Conservation (phyloP, 2,329 filamentous ascomycete genomes). For the Pezicula carpinea region DNA sequence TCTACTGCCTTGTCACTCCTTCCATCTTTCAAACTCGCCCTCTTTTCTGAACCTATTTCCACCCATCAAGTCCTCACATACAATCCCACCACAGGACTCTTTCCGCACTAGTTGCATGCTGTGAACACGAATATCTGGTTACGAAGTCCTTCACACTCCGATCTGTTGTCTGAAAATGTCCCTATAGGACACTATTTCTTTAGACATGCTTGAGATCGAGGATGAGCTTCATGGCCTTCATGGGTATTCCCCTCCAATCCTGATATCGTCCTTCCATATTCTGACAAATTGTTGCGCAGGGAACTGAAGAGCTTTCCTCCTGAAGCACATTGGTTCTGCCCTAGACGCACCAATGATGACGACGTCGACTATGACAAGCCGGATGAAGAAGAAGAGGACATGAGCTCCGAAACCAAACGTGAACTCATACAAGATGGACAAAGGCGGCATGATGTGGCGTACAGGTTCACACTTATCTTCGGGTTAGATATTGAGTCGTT, state of each 20-base stretch:
- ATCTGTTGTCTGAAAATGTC: constrained; percentile 7
- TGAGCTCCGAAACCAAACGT: constrained; percentile 46
- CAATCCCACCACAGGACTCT: too few species aligned
- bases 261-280: neutral
- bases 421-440: constrained; percentile 50
- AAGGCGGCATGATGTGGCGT: constrained; percentile 54
- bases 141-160: neutral
- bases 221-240: constrained; percentile 27
- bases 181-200: constrained; percentile 8
- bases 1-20: too few species aligned
- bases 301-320: constrained; percentile 26
- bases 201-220: constrained; percentile 25
- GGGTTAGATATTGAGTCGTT: constrained; percentile 60
- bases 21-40: too few species aligned
- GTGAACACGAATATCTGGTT: too few species aligned
- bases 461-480: constrained; percentile 64
- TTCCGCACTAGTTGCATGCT: neutral
- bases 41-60: too few species aligned
- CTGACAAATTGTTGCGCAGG: constrained; percentile 14
- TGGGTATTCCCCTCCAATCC: constrained; percentile 14
- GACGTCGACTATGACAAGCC: constrained; percentile 57
- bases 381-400: constrained; percentile 39
- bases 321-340: constrained; percentile 63
- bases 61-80: too few species aligned
- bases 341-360: constrained; percentile 59